Base-by-base conservation (phyloP, 495 filamentous ascomycete genomes). In the Margaritispora aquatica region DNA sequence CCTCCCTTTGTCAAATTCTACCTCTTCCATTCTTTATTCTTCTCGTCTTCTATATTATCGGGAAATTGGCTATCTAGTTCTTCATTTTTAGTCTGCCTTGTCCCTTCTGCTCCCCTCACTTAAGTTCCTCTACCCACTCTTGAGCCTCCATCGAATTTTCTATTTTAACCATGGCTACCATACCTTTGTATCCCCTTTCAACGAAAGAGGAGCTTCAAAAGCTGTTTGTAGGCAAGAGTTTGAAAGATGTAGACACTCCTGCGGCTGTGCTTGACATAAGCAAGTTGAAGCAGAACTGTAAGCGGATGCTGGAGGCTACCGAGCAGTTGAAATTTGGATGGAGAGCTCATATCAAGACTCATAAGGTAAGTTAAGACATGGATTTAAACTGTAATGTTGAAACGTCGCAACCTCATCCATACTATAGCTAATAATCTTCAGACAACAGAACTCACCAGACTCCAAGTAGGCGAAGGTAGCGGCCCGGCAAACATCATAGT, bases 341-440 rank as follows among this genome's bases (percentile, higher is more conserved):
- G 74, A 74, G 91, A 55, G 84, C 88, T 5, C 91, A 96, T 70
- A 84, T 94, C 55, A 96, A 96, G 66, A 89, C 89, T 22, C 91
- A 96, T 68, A 96, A 96, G 73, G 89, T 87, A 68, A 50, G 66
- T 5, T 34, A n/a, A n/a, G n/a, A n/a, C n/a, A n/a, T n/a, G n/a
- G n/a, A n/a, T n/a, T n/a, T n/a, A n/a, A n/a, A n/a, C n/a, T n/a
- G n/a, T n/a, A n/a, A n/a, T n/a, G n/a, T n/a, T n/a, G n/a, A n/a
- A n/a, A n/a, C n/a, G n/a, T n/a, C n/a, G n/a, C n/a, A n/a, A n/a
- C n/a, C n/a, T n/a, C n/a, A n/a, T n/a, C n/a, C n/a, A n/a, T n/a
- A n/a, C n/a, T n/a, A n/a, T 44, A 44, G 15, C 46, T 60, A 29
- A 52, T 17, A 44, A 36, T 21, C 38, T 36, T 36, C 7, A 90